Base-by-base conservation (phyloP, 495 filamentous ascomycete genomes). In the Tetracladium setigerum region DNA sequence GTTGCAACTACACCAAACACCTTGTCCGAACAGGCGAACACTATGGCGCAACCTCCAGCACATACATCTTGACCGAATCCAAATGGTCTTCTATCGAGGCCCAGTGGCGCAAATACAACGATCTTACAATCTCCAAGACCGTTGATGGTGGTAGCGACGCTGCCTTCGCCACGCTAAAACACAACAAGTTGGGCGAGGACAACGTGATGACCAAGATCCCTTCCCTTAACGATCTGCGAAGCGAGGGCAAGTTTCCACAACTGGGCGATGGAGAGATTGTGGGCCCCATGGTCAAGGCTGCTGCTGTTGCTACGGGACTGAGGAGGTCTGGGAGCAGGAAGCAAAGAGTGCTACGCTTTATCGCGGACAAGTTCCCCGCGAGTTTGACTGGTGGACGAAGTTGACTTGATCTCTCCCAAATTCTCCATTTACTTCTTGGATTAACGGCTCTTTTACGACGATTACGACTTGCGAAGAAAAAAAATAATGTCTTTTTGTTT, bases 181-280 rank as follows among this genome's bases (percentile, higher is more conserved):
- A 61, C 31, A 57, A 32, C 22, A 50, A 42, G 4, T 30, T 61
- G 41, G 49, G 55, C 17, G 55, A 58, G 19, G 12, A 37, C 30
- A 58, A 60, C 22, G 49, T 58, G 40, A 63, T 77, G 53, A 67
- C 77, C 49, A 78, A 76, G 49, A 73, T 85, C 13, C 84, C 83
- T 4, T 69, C 73, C 12, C 67, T 87, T 13, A 69, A 74, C 47
- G 74, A 75, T 39, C 77, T 81, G 38, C 68, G 75, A 49, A 79
- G 80, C 61, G 81, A 86, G 49, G 79, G 78, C 40, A 95, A 95
- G 65, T 95, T 95, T 54, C 87, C 86, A 19, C 80, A 85, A 49
- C 76, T 91, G 40, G 89, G 87, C 22, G 88, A 95, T 54, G 82
- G 87, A 45, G 88, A 94, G 60, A 92, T 95, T 49, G 88, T 96